phyloP scores from a whole-genome alignment of 208 protist species.

The Strigomonas galati region DNA sequence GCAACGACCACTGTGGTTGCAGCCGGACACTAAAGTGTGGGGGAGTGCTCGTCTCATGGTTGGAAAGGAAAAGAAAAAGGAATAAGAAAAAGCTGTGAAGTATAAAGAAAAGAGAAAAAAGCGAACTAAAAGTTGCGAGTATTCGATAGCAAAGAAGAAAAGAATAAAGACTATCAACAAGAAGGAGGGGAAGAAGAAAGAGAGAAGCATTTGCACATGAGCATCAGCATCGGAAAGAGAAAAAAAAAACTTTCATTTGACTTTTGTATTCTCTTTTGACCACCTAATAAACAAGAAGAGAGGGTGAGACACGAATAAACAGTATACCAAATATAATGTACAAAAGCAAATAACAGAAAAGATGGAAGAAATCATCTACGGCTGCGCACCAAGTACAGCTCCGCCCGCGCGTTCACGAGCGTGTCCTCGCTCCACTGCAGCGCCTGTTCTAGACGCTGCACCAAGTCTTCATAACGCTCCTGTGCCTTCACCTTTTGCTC shows the following conservation, averaged over 20 bases:
- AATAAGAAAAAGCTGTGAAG: neutral
- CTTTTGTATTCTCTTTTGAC: too few relatives aligned
- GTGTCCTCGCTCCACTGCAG: neutral
- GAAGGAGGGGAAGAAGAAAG: neutral
- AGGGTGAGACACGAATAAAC: too few relatives aligned
- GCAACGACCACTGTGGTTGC: neutral
- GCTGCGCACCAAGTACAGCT: neutral
- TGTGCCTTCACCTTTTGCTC: too few relatives aligned
- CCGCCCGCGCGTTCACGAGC: neutral
- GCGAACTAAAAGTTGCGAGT: neutral
- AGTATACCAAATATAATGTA: neutral
- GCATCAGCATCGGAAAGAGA: too few relatives aligned
- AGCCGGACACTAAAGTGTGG: neutral
- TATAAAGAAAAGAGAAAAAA: conserved; percentile 10
- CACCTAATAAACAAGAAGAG: too few relatives aligned
- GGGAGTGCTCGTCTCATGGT: neutral
- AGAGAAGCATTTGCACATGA: neutral
- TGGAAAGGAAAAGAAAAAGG: conserved; percentile 7
- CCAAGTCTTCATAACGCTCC: neutral
- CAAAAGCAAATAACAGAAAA: conserved; percentile 9
- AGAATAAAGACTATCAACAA: neutral
- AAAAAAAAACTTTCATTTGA: too few relatives aligned
- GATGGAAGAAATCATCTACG: conserved; percentile 14
- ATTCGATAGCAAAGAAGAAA: neutral
- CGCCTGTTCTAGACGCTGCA: neutral